These are phyloP conservation scores for Cicer arietinum DNA, from an alignment of 306 rosid genomes.

Conservation along the genomic window DNA sequence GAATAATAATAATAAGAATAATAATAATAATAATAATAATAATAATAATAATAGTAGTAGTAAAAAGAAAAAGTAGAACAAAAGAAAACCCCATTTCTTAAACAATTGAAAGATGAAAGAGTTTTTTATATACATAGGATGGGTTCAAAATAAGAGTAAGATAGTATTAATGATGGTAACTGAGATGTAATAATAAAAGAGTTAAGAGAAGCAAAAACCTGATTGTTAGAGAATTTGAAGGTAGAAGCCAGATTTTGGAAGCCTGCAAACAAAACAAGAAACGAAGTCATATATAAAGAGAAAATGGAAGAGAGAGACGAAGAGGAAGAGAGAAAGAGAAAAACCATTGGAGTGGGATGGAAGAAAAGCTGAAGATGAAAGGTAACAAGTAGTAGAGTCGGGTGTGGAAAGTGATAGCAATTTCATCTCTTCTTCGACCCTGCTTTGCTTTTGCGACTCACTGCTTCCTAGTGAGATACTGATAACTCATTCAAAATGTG, in stretches of 20 bases:
- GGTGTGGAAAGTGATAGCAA: slow-evolving; percentile 30
- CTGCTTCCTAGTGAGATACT: too few relatives aligned
- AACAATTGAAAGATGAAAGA: neutral
- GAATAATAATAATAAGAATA: too few relatives aligned
- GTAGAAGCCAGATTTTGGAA: slow-evolving; percentile 22
- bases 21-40: too few relatives aligned
- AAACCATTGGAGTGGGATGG: slow-evolving; percentile 49
- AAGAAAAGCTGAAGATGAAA: slow-evolving; percentile 43
- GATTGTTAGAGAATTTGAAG: slow-evolving; percentile 45
- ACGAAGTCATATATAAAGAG: too few relatives aligned
- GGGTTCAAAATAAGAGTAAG: neutral
- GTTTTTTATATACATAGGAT: neutral
- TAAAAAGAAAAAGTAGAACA: too few relatives aligned
- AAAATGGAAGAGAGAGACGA: neutral
- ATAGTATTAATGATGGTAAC: neutral
- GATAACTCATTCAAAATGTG: too few relatives aligned
- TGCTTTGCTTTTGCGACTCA: neutral
- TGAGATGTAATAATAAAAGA: neutral
- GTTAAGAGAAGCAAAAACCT: slow-evolving; percentile 47
- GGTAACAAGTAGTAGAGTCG: slow-evolving; percentile 14
- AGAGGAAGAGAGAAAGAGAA: neutral
- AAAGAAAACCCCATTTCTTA: neutral
- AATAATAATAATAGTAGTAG: too few relatives aligned
- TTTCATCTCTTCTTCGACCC: slow-evolving; percentile 32
- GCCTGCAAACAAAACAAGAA: too few relatives aligned